These are phyloP conservation scores for Phytophthora cryptogea DNA, from an alignment of 352 stramenopile species.

Conservation along the genomic window DNA sequence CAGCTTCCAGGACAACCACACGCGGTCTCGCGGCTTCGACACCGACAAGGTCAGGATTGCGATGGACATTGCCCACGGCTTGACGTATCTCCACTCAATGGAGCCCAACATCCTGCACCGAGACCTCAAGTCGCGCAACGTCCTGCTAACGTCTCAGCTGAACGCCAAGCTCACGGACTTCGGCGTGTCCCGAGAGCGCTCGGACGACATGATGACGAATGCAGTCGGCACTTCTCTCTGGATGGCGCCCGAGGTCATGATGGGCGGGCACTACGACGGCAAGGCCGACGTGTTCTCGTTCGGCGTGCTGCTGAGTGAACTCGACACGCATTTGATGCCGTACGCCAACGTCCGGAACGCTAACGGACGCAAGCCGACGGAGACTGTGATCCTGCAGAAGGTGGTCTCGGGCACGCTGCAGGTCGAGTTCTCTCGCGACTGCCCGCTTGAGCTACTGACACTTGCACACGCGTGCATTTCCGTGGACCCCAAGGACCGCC, in stretches of 20 bases:
- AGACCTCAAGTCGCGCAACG: conserved; percentile 84
- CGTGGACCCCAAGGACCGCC: conserved; percentile 37
- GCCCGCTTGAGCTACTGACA: conserved; percentile 24
- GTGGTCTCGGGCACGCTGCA: conserved; percentile 35
- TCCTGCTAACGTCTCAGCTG: conserved; percentile 55
- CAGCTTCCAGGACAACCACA: conserved; percentile 32
- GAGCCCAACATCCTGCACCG: conserved; percentile 54
- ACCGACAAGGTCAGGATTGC: conserved; percentile 59
- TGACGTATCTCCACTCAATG: conserved; percentile 61
- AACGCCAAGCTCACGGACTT: conserved; percentile 69
- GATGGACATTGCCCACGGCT: conserved; percentile 42
- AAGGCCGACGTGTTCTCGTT: conserved; percentile 60
- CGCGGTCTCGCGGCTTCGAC: conserved; percentile 41
- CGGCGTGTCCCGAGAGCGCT: conserved; percentile 45
- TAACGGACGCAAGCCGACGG: conserved; percentile 35
- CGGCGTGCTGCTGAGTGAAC: conserved; percentile 50
- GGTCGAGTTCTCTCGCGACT: conserved; percentile 44
- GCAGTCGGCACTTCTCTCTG: conserved; percentile 55
- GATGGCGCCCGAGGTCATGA: conserved; percentile 63
- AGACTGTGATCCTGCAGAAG: conserved; percentile 49
- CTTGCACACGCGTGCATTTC: conserved; percentile 42
- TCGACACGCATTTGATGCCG: conserved; percentile 51
- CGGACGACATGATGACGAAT: conserved; percentile 48
- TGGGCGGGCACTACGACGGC: conserved; percentile 45
- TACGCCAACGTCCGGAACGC: conserved; percentile 43